Evolutionary conservation across 331 rosid species (phyloP).

Genomic region (Prunus yedoensis): DNA sequence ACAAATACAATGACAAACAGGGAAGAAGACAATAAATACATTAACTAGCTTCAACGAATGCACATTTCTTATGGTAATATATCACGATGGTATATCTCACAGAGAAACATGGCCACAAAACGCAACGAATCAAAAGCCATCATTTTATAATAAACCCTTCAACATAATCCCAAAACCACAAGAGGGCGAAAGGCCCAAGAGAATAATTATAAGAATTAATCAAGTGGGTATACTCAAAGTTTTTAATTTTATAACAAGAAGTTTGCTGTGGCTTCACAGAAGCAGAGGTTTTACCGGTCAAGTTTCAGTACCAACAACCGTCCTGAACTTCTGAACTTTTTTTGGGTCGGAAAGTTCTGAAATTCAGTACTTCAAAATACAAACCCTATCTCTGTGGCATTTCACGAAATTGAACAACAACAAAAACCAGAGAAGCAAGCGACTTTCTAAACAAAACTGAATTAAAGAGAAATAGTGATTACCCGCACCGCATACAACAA

Average conservation of each 20-base stretch:
- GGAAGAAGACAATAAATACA: neutral
- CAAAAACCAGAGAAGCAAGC: slow-evolving; percentile 5
- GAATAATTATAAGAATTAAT: slow-evolving; percentile 15
- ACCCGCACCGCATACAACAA: slow-evolving; percentile 35
- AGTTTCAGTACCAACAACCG: slow-evolving; percentile 1
- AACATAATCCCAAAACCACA: neutral
- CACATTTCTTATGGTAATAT: neutral
- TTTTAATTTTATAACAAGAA: slow-evolving; percentile 21
- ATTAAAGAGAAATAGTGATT: slow-evolving; percentile 24
- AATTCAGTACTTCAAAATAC: slow-evolving; percentile 27
- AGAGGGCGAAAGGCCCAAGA: neutral
- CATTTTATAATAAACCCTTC: neutral
- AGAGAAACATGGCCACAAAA: neutral
- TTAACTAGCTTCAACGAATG: neutral
- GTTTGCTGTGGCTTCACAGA: slow-evolving; percentile 52
- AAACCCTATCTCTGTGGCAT: slow-evolving; percentile 49
- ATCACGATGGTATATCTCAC: too few relatives aligned
- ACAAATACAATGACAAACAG: too few relatives aligned
- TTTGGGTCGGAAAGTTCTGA: neutral
- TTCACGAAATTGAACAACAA: slow-evolving; percentile 10
- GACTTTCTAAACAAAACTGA: slow-evolving; percentile 18
- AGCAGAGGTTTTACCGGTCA: slow-evolving; percentile 23
- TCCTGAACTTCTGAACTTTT: too few relatives aligned
- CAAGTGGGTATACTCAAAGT: neutral
- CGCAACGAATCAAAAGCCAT: neutral